Evolutionary conservation across 805 yeast species (phyloP).

Genomic region (Lachancea quebecensis): DNA sequence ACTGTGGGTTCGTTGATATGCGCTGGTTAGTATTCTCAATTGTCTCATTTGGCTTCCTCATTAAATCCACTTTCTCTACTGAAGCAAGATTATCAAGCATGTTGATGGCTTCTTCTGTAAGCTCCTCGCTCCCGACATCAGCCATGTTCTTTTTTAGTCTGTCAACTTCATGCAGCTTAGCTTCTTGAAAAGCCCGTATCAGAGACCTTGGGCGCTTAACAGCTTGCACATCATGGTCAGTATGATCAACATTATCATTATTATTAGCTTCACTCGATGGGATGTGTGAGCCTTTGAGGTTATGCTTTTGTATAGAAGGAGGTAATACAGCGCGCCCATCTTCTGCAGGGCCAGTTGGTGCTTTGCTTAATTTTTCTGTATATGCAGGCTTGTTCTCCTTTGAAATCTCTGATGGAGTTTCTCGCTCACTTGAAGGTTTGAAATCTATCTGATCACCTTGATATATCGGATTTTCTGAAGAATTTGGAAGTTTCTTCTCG

Average conservation of each 20-base stretch:
- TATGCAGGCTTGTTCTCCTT: no score
- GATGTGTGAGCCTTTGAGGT: no score
- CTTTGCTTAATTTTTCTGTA: not conserved
- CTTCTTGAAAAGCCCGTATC: slow-evolving; percentile 30
- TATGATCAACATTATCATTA: not conserved
- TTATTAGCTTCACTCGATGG: not conserved
- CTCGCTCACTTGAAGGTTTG: not conserved
- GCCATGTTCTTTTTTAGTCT: slow-evolving; percentile 23
- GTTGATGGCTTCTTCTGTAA: slow-evolving; percentile 28
- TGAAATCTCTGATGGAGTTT: no score
- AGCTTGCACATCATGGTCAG: not conserved
- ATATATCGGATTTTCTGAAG: no score
- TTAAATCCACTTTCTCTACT: slow-evolving; percentile 1
- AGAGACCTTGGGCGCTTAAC: slow-evolving; percentile 8
- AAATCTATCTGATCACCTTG: not conserved
- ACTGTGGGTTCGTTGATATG: slow-evolving; percentile 10
- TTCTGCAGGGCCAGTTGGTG: no score
- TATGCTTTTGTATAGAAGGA: no score
- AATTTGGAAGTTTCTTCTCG: not conserved
- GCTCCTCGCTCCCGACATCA: slow-evolving; percentile 22
- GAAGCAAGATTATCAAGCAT: slow-evolving; percentile 29
- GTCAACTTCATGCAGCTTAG: slow-evolving; percentile 26
- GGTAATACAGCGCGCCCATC: no score
- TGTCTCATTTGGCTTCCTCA: slow-evolving; percentile 1
- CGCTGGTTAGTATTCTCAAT: not conserved